Evolutionary conservation across 768 basidiomycete genomes (phyloP), one percentile per base, ranked within the genome.

Genomic region (Mycena metata): DNA sequence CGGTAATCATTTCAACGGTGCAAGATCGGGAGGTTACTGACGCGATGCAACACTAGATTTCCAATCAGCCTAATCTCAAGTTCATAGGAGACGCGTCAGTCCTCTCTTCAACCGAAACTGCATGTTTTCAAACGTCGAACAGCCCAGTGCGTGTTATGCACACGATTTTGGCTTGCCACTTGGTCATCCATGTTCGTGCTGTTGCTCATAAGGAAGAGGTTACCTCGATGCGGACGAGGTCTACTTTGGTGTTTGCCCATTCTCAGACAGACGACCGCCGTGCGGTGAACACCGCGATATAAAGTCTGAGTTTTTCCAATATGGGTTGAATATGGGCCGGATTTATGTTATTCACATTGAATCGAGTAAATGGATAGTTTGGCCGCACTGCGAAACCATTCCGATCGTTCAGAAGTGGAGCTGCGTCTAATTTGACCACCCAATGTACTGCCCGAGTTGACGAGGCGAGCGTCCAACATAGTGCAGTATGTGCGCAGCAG

Each of bases 141-240:
- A 69, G 67, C 7, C 67, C 67, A 39, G 10, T 63, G 33, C 60
- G 61, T n/a, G 62, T 64, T 11, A 16, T 64, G 9, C 62, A 64
- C 45, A 59, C 67, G 3, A 69, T 63, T 46, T 17, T 59, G 1
- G 67, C 57, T 24, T 69, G 67, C 33, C 61, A 63, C 26, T 47
- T 64, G 56, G 67, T 69, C 19, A 46, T 54, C 12, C 61, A 69
- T 42, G 57, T 69, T 47, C 67, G 67, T 21, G 50, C 17, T 16
- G 24, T 60, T 17, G 62, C 67, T 16, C 26, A 23, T 3, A 42
- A 59, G 42, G 49, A 63, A 3, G 41, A 63, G 2, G 2, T 21
- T 10, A 39, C 21, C 8, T 24, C 35, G 11, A 30, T 5, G 5
- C 23, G 8, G 10, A 21, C 15, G 8, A 54, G 52, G n/a, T 57